Percentiles rank a stretch among this genome's conserved stretches.
Evolutionary conservation across 306 rosid genomes (phyloP).

Genomic region (Biancaea sappan): DNA sequence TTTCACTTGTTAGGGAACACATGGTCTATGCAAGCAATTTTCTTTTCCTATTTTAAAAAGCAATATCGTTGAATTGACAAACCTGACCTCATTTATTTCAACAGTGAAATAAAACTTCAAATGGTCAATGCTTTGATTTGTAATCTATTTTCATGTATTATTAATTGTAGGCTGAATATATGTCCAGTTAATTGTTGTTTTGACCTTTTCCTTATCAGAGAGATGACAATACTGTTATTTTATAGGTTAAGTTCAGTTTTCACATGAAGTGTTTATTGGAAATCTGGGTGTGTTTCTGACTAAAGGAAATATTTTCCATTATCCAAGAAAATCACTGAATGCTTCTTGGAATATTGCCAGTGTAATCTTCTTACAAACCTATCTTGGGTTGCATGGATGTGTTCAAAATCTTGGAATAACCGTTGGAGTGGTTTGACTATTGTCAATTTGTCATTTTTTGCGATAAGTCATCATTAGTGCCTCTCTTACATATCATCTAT

Average conservation of each 20-base stretch:
- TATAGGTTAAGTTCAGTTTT: neutral
- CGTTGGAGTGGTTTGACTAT: conserved; percentile 2
- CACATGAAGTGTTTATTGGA: neutral
- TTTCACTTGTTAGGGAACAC: conserved; percentile 3
- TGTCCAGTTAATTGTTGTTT: neutral
- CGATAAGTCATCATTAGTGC: neutral
- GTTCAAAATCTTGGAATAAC: conserved; percentile 9
- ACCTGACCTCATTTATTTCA: neutral
- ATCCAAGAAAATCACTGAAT: conserved; percentile 24
- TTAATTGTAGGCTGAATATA: neutral
- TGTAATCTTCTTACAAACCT: neutral
- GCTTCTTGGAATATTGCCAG: conserved; percentile 11
- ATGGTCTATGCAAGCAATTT: neutral
- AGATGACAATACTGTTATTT: neutral
- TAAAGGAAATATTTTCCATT: neutral
- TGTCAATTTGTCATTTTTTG: neutral
- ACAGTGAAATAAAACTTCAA: neutral
- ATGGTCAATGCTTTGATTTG: neutral
- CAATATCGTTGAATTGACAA: conserved; percentile 7
- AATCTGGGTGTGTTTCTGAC: neutral
- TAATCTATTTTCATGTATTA: conserved; percentile 1
- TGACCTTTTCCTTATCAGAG: neutral
- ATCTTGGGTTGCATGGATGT: conserved; percentile 9
- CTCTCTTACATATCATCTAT: conserved; percentile 4
- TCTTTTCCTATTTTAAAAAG: neutral